Percentiles rank a stretch among this genome's conserved stretches.
phyloP scores from a whole-genome alignment of 2,329 filamentous ascomycete species.

The Fusarium floridanum region DNA sequence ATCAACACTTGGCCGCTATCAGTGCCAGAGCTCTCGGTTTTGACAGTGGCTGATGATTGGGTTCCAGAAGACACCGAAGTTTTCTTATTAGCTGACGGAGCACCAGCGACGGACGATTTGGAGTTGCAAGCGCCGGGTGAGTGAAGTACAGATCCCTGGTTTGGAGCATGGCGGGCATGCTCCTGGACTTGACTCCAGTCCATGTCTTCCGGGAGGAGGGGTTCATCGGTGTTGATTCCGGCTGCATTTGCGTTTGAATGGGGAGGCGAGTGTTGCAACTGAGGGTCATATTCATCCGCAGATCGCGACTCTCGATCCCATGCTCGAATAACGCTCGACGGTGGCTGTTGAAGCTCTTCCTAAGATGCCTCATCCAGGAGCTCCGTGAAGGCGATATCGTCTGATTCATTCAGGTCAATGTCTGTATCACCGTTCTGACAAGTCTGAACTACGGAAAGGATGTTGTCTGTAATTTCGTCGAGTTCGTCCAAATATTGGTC shows the following conservation, averaged over 20 bases:
- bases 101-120: constrained; percentile 1
- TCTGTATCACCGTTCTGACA: constrained; percentile 1
- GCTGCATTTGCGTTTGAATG: not conserved
- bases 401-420: constrained; percentile 19
- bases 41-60: constrained; percentile 16
- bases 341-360: constrained; percentile 32
- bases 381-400: constrained; percentile 31
- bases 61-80: not conserved
- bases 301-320: constrained; percentile 52
- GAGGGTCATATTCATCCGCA: constrained; percentile 53
- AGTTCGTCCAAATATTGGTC: constrained; percentile 28
- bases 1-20: constrained; percentile 12
- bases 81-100: not conserved
- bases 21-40: not conserved
- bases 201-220: constrained; percentile 52
- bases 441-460: not conserved
- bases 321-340: constrained; percentile 51
- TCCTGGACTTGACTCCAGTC: constrained; percentile 55
- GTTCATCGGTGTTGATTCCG: constrained; percentile 11
- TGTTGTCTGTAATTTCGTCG: not conserved
- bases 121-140: not conserved
- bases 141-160: constrained; percentile 1
- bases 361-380: constrained; percentile 20
- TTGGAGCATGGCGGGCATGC: constrained; percentile 13
- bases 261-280: constrained; percentile 52